Evolutionary conservation across 2,329 filamentous ascomycete genomes (phyloP).

Genomic region (Aspergillus floridensis): DNA sequence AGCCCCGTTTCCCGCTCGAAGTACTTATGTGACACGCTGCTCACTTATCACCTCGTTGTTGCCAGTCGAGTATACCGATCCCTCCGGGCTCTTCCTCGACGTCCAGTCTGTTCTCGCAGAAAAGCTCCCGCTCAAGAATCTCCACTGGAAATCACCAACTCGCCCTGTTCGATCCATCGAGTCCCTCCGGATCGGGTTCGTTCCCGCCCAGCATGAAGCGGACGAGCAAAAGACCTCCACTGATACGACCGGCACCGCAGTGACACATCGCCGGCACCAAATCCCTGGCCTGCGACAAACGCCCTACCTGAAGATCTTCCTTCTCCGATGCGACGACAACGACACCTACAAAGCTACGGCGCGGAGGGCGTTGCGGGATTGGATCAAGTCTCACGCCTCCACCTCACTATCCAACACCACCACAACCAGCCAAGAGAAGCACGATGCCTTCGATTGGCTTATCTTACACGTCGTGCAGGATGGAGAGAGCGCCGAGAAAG

Average conservation of each 20-base stretch:
- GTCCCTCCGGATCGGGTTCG: conserved; percentile 83
- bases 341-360: conserved; percentile 84
- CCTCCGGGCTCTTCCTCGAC: conserved; percentile 80
- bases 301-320: conserved; percentile 85
- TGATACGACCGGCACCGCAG: conserved; percentile 35
- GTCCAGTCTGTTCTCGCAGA: conserved; percentile 73
- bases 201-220: conserved; percentile 56
- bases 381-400: conserved; percentile 76
- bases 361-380: conserved; percentile 78
- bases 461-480: conserved; percentile 92
- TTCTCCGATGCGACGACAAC: conserved; percentile 92
- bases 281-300: conserved; percentile 91
- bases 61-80: conserved; percentile 93
- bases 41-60: conserved; percentile 18
- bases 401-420: conserved; percentile 48
- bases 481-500: conserved; percentile 64
- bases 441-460: conserved; percentile 95
- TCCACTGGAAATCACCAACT: conserved; percentile 95
- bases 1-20: conserved; percentile 2
- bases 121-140: conserved; percentile 80
- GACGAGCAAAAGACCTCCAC: conserved; percentile 36
- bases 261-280: conserved; percentile 72
- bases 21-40: conserved; percentile 3
- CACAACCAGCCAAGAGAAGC: conserved; percentile 74
- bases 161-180: conserved; percentile 90